A percentile compares a stretch with the other conserved stretches of the same genome.
Conservation (phyloP, 768 basidiomycete genomes). For the Lentinus brumalis region DNA sequence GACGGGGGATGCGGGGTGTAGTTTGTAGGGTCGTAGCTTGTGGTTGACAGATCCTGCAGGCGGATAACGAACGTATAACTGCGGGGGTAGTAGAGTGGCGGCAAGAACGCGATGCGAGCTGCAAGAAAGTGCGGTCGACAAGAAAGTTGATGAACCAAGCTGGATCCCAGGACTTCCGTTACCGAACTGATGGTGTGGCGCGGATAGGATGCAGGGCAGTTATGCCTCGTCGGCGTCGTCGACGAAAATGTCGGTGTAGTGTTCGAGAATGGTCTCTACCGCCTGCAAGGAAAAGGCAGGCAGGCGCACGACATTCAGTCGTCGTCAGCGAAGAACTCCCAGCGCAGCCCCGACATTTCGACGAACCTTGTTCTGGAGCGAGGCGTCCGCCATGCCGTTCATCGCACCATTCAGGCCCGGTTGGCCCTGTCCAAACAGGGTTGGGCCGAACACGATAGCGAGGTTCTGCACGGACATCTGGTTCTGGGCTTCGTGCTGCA, state of each 20-base stretch:
- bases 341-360: background rate
- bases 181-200: too few relatives aligned
- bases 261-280: slow-evolving; percentile 91
- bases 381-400: slow-evolving; percentile 68
- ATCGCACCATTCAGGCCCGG: slow-evolving; percentile 43
- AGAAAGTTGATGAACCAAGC: background rate
- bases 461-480: slow-evolving; percentile 93
- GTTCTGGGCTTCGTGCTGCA: slow-evolving; percentile 73
- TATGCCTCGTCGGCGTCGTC: slow-evolving; percentile 66
- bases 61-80: background rate
- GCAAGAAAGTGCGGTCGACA: slow-evolving; percentile 2
- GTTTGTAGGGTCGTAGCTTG: background rate
- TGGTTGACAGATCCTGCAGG: background rate
- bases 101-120: background rate
- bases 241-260: slow-evolving; percentile 96
- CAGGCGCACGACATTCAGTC: background rate
- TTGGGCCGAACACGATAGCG: slow-evolving; percentile 98
- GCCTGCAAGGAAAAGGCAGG: slow-evolving; percentile 60
- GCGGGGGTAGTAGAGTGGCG: background rate
- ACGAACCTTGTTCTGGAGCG: slow-evolving; percentile 70
- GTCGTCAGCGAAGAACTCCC: background rate
- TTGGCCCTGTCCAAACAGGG: slow-evolving; percentile 75
- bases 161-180: too few relatives aligned
- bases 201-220: slow-evolving; percentile 25
- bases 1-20: background rate